phyloP scores from a whole-genome alignment of 192 early-diverging fungal genomes.

The Linnemannia exigua region DNA sequence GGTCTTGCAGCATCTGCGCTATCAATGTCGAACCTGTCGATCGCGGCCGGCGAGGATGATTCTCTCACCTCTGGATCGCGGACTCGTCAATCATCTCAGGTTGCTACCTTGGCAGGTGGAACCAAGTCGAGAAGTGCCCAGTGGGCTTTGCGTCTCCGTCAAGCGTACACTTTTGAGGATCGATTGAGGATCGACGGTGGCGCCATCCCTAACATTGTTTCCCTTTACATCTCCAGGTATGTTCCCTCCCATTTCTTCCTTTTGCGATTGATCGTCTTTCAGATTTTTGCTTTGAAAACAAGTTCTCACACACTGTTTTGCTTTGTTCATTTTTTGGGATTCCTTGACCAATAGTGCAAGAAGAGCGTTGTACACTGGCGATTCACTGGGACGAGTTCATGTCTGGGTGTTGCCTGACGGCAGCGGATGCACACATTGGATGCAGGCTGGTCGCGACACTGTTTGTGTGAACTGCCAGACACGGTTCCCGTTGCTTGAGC shows the following conservation, averaged over 20 bases:
- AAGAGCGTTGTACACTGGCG: conserved; percentile 64
- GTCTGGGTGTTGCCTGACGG: conserved; percentile 68
- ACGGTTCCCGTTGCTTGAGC: conserved; percentile 68
- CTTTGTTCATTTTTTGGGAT: conserved; percentile 7
- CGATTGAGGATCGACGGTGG: conserved; percentile 39
- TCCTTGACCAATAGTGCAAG: conserved; percentile 37
- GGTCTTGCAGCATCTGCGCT: neutral
- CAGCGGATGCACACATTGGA: conserved; percentile 62
- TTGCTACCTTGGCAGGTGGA: neutral
- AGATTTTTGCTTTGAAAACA: neutral
- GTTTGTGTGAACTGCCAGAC: conserved; percentile 67
- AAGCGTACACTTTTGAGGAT: conserved; percentile 59
- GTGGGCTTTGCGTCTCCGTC: conserved; percentile 53
- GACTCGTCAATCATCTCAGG: conserved; percentile 35
- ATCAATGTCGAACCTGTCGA: neutral
- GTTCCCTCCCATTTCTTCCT: conserved; percentile 12
- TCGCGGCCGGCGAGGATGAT: conserved; percentile 3
- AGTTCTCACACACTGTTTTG: neutral
- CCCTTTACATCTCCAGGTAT: conserved; percentile 60
- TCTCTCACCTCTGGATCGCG: conserved; percentile 10
- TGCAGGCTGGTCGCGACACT: conserved; percentile 60
- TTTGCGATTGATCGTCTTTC: neutral
- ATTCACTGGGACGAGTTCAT: conserved; percentile 62
- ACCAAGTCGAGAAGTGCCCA: conserved; percentile 36
- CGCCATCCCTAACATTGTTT: conserved; percentile 56